These are phyloP conservation scores for Eucalyptus viminalis DNA, from an alignment of 345 rosid species.

Conservation along the genomic window DNA sequence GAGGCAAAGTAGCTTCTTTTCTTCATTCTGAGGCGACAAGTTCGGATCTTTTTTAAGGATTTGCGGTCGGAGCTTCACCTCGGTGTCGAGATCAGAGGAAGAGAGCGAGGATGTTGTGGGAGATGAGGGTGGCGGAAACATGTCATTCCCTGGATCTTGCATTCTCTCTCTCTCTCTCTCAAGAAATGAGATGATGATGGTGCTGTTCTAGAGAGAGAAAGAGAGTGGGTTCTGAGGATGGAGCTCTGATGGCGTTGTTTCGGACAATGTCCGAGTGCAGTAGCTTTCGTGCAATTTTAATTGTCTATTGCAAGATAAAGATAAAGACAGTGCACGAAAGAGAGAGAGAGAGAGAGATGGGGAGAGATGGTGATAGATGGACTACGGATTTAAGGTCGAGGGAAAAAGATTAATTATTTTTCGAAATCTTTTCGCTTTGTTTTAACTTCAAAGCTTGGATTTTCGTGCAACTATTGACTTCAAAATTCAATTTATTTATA, in stretches of 20 bases:
- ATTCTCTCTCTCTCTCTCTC: background rate
- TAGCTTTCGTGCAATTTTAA: background rate
- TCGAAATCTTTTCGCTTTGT: background rate
- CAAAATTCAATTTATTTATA: background rate
- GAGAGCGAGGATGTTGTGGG: conserved; percentile 75
- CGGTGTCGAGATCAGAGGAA: conserved; percentile 96
- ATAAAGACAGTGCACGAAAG: background rate
- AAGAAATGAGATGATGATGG: background rate
- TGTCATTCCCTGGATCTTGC: conserved; percentile 42
- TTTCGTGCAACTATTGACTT: background rate
- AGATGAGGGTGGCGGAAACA: conserved; percentile 39
- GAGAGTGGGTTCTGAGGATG: background rate
- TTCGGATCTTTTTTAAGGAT: background rate
- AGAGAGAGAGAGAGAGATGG: background rate
- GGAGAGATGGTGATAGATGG: background rate
- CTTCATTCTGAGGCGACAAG: background rate
- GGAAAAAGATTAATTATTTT: background rate
- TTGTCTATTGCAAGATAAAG: background rate
- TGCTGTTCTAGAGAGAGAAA: background rate
- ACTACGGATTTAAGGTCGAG: background rate
- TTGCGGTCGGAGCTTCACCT: conserved; percentile 19
- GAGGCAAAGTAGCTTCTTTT: background rate
- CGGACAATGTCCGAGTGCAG: background rate
- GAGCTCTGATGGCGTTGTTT: background rate
- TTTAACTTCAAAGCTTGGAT: background rate